phyloP scores from a whole-genome alignment of 345 rosid species.

The Erysimum cheiranthoides region DNA sequence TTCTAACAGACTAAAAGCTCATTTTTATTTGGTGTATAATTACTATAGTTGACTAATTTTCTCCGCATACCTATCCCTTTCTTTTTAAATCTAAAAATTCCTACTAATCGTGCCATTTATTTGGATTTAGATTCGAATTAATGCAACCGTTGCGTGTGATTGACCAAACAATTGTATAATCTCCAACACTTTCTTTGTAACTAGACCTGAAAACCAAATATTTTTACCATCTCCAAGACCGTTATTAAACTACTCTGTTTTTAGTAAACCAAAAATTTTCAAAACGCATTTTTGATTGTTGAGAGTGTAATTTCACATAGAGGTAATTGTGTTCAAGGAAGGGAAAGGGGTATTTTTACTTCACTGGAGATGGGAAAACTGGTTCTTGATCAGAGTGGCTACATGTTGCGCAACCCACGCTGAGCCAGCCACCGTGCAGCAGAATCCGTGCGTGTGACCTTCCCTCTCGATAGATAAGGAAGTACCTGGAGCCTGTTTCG shows the following conservation, averaged over 20 bases:
- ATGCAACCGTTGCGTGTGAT: neutral
- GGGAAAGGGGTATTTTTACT: neutral
- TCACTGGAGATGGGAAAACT: constrained; percentile 27
- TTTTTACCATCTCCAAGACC: constrained; percentile 6
- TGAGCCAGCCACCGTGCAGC: constrained; percentile 82
- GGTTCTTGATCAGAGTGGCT: constrained; percentile 58
- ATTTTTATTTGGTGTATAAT: constrained; percentile 13
- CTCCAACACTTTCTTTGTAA: neutral
- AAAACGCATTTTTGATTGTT: constrained; percentile 6
- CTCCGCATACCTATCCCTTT: neutral
- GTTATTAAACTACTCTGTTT: constrained; percentile 22
- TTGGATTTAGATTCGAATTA: neutral
- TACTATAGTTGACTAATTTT: neutral
- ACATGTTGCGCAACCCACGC: constrained; percentile 74
- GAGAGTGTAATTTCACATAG: no score
- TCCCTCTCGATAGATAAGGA: constrained; percentile 72
- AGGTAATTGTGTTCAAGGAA: neutral
- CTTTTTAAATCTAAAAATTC: neutral
- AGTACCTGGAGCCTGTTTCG: constrained; percentile 61
- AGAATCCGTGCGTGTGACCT: constrained; percentile 77
- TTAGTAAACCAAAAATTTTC: constrained; percentile 1
- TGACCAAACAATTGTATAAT: no score
- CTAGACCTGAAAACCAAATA: neutral
- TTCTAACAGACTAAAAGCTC: neutral
- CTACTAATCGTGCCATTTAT: neutral